These are phyloP conservation scores for Acer saccharum DNA, from an alignment of 345 rosid genomes.

Conservation along the genomic window DNA sequence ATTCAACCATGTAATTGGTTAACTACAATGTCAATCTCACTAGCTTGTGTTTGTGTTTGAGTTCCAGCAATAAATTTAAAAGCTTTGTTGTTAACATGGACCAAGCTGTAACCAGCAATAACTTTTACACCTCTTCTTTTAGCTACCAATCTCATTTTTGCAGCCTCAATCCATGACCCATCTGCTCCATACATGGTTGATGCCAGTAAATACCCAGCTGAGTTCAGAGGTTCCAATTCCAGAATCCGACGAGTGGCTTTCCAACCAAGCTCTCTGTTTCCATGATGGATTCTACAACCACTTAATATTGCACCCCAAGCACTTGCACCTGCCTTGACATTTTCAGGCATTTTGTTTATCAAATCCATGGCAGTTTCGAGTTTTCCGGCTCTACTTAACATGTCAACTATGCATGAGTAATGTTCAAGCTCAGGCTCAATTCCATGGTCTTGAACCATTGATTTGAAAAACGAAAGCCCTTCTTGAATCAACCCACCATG, in stretches of 20 bases:
- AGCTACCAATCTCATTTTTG: conserved; percentile 52
- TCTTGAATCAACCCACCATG: conserved; percentile 66
- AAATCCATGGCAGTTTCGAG: conserved; percentile 48
- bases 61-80: conserved; percentile 58
- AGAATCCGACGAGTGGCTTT: conserved; percentile 47
- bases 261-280: conserved; percentile 37
- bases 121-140: conserved; percentile 49
- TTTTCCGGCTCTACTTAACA: conserved; percentile 74
- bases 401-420: conserved; percentile 67
- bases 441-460: conserved; percentile 47
- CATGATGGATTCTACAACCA: conserved; percentile 50
- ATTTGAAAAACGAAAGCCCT: conserved; percentile 59
- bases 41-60: conserved; percentile 27
- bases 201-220: conserved; percentile 62
- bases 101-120: conserved; percentile 61
- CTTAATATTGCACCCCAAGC: conserved; percentile 72
- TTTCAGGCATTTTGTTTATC: conserved; percentile 48
- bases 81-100: conserved; percentile 34
- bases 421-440: conserved; percentile 51
- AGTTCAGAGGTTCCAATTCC: conserved; percentile 54
- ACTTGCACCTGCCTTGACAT: conserved; percentile 43
- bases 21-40: conserved; percentile 29
- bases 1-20: conserved; percentile 40
- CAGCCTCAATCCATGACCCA: conserved; percentile 56
- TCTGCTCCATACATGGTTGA: conserved; percentile 53